A percentile compares a stretch with the other conserved stretches of the same genome.
Evolutionary conservation across 2,329 filamentous ascomycete species (phyloP).

Genomic region (Trichophyton rubrum): DNA sequence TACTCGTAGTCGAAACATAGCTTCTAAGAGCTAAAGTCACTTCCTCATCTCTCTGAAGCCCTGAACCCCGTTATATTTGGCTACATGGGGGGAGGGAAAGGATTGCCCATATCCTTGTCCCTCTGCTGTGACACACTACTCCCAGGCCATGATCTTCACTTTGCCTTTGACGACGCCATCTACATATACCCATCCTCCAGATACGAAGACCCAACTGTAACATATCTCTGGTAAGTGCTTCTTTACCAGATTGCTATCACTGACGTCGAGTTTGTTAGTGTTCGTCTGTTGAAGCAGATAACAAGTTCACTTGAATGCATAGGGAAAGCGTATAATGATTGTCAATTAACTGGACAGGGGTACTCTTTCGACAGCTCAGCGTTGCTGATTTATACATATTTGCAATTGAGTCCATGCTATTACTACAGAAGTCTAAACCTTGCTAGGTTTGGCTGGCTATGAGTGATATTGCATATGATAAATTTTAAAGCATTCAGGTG

Average conservation of each 20-base stretch:
- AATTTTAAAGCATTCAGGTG: too few relatives aligned
- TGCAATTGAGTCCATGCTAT: not conserved
- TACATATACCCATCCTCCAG: not conserved
- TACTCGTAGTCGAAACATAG: slow-evolving; percentile 3
- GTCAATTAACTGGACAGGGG: not conserved
- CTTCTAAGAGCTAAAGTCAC: not conserved
- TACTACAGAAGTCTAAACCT: too few relatives aligned
- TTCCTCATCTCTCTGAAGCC: not conserved
- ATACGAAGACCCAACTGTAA: not conserved
- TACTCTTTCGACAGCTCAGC: not conserved
- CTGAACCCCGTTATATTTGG: not conserved
- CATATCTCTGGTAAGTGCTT: not conserved
- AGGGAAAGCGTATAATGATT: not conserved
- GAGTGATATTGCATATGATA: too few relatives aligned
- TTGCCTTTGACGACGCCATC: not conserved
- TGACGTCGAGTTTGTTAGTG: not conserved
- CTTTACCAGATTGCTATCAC: not conserved
- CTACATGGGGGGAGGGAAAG: not conserved
- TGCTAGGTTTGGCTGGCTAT: too few relatives aligned
- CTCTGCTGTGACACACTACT: not conserved
- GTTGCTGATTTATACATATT: not conserved
- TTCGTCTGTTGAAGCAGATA: not conserved
- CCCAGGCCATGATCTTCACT: not conserved
- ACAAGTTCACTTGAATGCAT: not conserved
- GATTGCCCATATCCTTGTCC: not conserved